A percentile compares a stretch with the other conserved stretches of the same genome.
These are phyloP conservation scores for Pelomyxa schiedti DNA, from an alignment of 78 protist genomes.

Conservation along the genomic window DNA sequence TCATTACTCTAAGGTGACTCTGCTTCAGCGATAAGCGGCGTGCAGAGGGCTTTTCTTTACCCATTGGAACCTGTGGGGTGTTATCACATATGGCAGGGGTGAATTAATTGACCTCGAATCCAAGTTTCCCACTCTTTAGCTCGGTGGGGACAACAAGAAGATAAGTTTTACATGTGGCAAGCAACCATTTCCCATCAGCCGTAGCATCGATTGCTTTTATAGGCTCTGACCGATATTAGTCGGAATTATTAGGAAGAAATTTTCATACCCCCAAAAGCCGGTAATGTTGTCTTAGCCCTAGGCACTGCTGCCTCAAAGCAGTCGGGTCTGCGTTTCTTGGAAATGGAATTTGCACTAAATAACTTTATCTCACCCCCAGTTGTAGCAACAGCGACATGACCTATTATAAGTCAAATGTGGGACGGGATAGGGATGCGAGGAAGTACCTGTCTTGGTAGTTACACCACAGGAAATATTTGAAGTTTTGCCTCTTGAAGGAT, in stretches of 20 bases:
- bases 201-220: conserved; percentile 41
- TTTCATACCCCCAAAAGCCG: conserved; percentile 40
- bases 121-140: conserved; percentile 26
- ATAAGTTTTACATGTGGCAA: conserved; percentile 51
- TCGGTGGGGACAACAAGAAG: conserved; percentile 30
- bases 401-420: too few relatives aligned
- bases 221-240: conserved; percentile 13
- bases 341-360: too few relatives aligned
- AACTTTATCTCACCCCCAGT: conserved; percentile 44
- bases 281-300: conserved; percentile 40
- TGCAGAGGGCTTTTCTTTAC: conserved; percentile 19
- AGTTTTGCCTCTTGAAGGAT: too few relatives aligned
- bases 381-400: conserved; percentile 45
- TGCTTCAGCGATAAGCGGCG: conserved; percentile 29
- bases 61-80: not conserved
- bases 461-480: too few relatives aligned
- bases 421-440: too few relatives aligned
- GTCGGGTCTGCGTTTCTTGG: not conserved
- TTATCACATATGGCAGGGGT: conserved; percentile 15
- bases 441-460: too few relatives aligned
- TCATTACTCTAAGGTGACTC: conserved; percentile 19
- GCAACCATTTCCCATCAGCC: conserved; percentile 49
- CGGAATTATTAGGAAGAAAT: not conserved
- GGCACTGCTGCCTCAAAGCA: not conserved
- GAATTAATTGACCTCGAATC: conserved; percentile 40